A percentile compares a stretch with the other conserved stretches of the same genome.
Evolutionary conservation across 345 rosid species (phyloP).

Genomic region (Linum trigynum): DNA sequence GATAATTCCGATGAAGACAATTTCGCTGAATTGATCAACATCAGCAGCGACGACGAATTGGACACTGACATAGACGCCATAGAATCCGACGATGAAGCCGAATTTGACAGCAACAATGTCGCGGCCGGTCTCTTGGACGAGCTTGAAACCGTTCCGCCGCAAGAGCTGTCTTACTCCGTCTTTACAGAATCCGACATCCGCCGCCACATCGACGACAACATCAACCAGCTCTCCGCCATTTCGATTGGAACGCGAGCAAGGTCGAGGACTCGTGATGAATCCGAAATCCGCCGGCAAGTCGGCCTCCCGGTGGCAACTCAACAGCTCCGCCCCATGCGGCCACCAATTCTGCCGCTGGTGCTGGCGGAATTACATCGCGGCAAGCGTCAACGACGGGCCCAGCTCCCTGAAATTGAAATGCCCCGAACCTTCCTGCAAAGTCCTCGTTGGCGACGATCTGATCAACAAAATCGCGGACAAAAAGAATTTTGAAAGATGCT

Average conservation of each 20-base stretch:
- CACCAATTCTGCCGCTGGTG: not conserved
- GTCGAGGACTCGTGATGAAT: conserved; percentile 18
- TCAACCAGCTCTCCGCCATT: conserved; percentile 11
- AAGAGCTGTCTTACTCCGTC: not conserved
- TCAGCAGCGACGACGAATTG: not conserved
- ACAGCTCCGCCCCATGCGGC: not conserved
- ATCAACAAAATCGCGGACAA: not conserved
- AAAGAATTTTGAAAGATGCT: too few relatives aligned
- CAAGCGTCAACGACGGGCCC: not conserved
- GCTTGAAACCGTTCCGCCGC: not conserved
- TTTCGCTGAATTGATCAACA: not conserved
- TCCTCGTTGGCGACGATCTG: not conserved
- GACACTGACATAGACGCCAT: not conserved
- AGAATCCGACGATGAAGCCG: not conserved
- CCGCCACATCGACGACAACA: conserved; percentile 7
- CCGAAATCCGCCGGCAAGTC: conserved; percentile 10
- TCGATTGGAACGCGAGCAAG: conserved; percentile 9
- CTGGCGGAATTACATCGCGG: not conserved
- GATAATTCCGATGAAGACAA: not conserved
- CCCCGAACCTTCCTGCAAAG: not conserved
- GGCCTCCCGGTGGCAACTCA: not conserved
- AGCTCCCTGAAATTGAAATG: not conserved
- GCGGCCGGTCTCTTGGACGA: not conserved
- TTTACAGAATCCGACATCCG: conserved; percentile 9
- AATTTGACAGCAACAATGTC: not conserved